Evolutionary conservation across 768 basidiomycete genomes (phyloP), one percentile per base, ranked within the genome.

Genomic region (Sarcomyxa edulis): DNA sequence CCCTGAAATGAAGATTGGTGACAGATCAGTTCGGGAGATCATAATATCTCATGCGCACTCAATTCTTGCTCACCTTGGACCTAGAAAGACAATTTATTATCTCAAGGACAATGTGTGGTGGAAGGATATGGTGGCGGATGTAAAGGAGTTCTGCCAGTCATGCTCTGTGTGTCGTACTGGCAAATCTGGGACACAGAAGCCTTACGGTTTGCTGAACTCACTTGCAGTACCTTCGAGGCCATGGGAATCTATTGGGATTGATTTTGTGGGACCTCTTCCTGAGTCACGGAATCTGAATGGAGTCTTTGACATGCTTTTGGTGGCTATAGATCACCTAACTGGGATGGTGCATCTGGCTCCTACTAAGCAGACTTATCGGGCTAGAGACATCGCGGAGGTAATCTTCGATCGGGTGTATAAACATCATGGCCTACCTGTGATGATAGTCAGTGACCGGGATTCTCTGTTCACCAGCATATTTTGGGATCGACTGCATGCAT

Each of bases 11-110:
- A 18, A 31, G 0, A 21, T 52, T 11, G 42, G 44, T 5, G 49
- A 43, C 1, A 21, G 49, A 11, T 44, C 31, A 0, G 24, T 60
- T 0, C 39, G 58, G 0, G 66, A 69, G 35, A 42, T 59, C 1
- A 18, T 70, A 0, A 69, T 71, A 0, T 45, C 51, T 0, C 63
- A 68, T 22, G 66, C 65, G 0, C 69, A 71, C 29, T 62, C 59
- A 0, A 4, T 71, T 0, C 38, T 70, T 6, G 67, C 65, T 0
- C 69, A 71, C 36, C 37, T 71, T 0, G 64, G 69, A 4, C 14
- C 49, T 0, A 11, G 12, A 4, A 72, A 72, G 34, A 69, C 65
- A 15, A 32, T 49, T 2, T 33, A 14, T 3, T 58, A 58, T 32
- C 41, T 59, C 1, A 35, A 43, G 14, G 51, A 55, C 14, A 39